Conservation (phyloP, 2,329 filamentous ascomycete species). For the Fusarium paranaense region DNA sequence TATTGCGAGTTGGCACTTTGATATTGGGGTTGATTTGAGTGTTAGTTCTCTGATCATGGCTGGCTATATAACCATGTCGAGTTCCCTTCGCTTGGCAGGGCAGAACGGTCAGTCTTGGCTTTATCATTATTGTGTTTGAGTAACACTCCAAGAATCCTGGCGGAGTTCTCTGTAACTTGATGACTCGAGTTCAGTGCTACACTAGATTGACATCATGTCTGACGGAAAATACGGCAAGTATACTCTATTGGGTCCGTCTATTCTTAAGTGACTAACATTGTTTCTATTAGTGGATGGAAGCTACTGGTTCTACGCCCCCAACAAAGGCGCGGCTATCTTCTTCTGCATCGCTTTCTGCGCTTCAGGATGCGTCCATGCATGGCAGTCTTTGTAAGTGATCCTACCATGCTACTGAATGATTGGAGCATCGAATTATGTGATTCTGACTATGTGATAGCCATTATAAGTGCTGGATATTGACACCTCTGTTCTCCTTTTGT, state of each 20-base stretch:
- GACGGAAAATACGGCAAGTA: slow-evolving; percentile 48
- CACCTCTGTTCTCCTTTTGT: slow-evolving; percentile 65
- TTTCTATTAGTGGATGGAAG: slow-evolving; percentile 52
- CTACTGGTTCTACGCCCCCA: slow-evolving; percentile 60
- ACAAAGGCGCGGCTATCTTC: slow-evolving; percentile 61
- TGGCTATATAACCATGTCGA: slow-evolving; percentile 19
- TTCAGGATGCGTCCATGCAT: slow-evolving; percentile 54
- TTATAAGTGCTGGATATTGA: slow-evolving; percentile 68
- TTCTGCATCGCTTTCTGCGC: slow-evolving; percentile 56
- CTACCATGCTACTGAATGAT: no score
- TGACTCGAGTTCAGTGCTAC: neutral
- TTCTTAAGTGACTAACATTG: neutral
- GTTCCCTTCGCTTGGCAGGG: neutral
- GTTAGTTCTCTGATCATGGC: neutral
- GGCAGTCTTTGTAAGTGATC: slow-evolving; percentile 59
- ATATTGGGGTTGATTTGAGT: neutral
- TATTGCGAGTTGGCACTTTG: neutral
- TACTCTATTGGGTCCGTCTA: neutral
- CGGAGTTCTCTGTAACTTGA: neutral
- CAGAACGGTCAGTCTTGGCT: neutral
- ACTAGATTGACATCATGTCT: slow-evolving; percentile 31
- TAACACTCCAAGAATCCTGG: neutral
- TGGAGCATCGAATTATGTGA: neutral
- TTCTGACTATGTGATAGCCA: slow-evolving; percentile 50
- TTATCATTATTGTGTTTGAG: neutral